These are phyloP conservation scores for Podosphaera fusca DNA, from an alignment of 2,329 filamentous ascomycete genomes.

Conservation along the genomic window DNA sequence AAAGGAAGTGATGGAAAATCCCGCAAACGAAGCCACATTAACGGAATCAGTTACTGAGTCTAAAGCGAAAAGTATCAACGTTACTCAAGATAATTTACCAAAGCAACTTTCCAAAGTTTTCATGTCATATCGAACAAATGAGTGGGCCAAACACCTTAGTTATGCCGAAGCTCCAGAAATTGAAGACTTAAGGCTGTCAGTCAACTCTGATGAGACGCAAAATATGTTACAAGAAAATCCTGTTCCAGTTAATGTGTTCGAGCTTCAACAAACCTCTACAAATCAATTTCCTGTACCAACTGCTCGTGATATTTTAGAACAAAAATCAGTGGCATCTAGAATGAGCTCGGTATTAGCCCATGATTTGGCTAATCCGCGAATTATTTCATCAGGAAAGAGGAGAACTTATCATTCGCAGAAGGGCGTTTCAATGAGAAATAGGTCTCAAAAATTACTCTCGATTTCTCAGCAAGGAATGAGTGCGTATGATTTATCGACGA, in stretches of 20 bases:
- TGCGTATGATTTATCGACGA: too few species aligned
- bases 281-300: slow-evolving; percentile 5
- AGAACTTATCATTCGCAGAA: slow-evolving; percentile 4
- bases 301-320: not conserved
- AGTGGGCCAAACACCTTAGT: slow-evolving; percentile 83
- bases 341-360: slow-evolving; percentile 6
- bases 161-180: slow-evolving; percentile 49
- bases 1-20: slow-evolving; percentile 3
- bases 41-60: slow-evolving; percentile 22
- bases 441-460: slow-evolving; percentile 6
- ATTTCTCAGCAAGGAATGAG: slow-evolving; percentile 4
- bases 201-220: slow-evolving; percentile 16
- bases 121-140: slow-evolving; percentile 69
- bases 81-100: slow-evolving; percentile 41
- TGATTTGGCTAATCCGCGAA: not conserved
- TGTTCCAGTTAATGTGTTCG: slow-evolving; percentile 38
- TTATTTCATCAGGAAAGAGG: slow-evolving; percentile 1
- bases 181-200: slow-evolving; percentile 32
- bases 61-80: slow-evolving; percentile 22
- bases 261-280: slow-evolving; percentile 37
- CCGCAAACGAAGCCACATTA: slow-evolving; percentile 9
- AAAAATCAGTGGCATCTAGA: not conserved
- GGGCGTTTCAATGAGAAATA: slow-evolving; percentile 2
- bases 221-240: slow-evolving; percentile 24
- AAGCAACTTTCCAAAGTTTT: slow-evolving; percentile 53